Evolutionary conservation across 2,329 filamentous ascomycete genomes (phyloP), one percentile per base, ranked within the genome.

Genomic region (Cylindrodendrum hubeiense): DNA sequence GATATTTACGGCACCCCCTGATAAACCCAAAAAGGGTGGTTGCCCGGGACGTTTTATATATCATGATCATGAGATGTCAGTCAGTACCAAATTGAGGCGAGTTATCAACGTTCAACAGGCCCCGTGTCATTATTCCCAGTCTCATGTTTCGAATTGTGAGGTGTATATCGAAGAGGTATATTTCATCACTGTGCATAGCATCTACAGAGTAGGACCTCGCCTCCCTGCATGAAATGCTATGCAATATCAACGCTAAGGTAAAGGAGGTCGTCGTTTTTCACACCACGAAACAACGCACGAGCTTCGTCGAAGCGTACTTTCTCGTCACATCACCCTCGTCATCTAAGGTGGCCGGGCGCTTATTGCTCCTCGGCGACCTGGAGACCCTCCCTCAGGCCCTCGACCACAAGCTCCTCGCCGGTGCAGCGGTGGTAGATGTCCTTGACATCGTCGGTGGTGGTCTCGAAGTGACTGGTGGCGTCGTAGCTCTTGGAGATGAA

Each of bases 401-500:
- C 93, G 57, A 98, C 94, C 77, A 93, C 91, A 73, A 98, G 85
- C 80, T 96, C 93, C 80, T 97, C 90, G 60, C 94, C 94, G 67
- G 91, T 89, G 72, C 91, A 92, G 75, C 96, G 90, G 73, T 84
- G 87, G 85, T 97, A 99, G 75, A 99, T 93, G 79, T 98, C 93
- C 84, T 91, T 92, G 78, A 99, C 95, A 81, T 99, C 95, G 79
- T 98, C 96, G 83, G 87, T 88, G 50, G 85, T 87, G 37, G 94
- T 98, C 89, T 99, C 96, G 77, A 99, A 99, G 86, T 99, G 96
- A 80, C 93, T 97, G 70, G 93, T 97, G 57, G 97, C 94, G 77
- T 99, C 97, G 83, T 99, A 99, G 85, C 94, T 97, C 90, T 97
- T 98, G 76, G 94, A 97, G 79, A 99, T 94, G 85, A 94, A 99